Percentiles rank a stretch among this genome's conserved stretches.
Evolutionary conservation across 1,284 basidiomycete genomes (phyloP).

Genomic region (Fomitopsis schrenkii): DNA sequence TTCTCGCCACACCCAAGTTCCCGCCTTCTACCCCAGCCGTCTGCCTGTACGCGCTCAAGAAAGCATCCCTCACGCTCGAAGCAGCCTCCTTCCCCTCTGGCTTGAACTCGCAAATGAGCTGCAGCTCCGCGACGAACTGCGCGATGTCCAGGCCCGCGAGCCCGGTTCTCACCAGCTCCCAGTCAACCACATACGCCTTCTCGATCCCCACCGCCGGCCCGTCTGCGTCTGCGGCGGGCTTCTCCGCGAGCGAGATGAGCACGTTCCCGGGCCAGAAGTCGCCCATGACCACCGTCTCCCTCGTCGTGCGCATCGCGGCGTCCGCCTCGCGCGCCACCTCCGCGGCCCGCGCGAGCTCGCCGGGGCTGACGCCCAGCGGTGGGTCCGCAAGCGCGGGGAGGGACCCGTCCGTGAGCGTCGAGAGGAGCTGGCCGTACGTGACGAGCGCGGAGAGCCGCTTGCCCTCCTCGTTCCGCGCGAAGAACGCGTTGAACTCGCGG

Average conservation of each 20-base stretch:
- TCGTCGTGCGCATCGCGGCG: constrained; percentile 31
- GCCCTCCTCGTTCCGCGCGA: constrained; percentile 38
- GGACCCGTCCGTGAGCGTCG: constrained; percentile 34
- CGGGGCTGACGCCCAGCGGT: constrained; percentile 32
- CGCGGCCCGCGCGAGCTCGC: constrained; percentile 33
- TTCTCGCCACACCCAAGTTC: constrained; percentile 20
- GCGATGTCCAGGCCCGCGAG: constrained; percentile 50
- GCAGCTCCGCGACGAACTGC: constrained; percentile 56
- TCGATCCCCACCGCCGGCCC: constrained; percentile 23
- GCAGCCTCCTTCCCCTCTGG: constrained; percentile 31
- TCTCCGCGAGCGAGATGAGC: constrained; percentile 30
- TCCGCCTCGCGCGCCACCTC: constrained; percentile 32
- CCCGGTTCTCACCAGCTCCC: constrained; percentile 54
- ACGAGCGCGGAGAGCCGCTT: constrained; percentile 38
- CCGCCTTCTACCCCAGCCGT: constrained; percentile 11
- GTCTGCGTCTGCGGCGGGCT: constrained; percentile 15
- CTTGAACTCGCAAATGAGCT: constrained; percentile 41
- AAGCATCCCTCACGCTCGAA: constrained; percentile 33
- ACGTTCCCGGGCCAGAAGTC: constrained; percentile 70
- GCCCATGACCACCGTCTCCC: constrained; percentile 43
- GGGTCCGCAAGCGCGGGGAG: constrained; percentile 36
- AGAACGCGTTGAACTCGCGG: constrained; percentile 28
- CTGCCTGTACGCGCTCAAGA: constrained; percentile 39
- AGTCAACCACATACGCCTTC: constrained; percentile 50
- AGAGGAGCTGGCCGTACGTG: constrained; percentile 46